These are phyloP conservation scores for Chaetomium strumarium DNA, from an alignment of 2,329 filamentous ascomycete genomes.

Conservation along the genomic window DNA sequence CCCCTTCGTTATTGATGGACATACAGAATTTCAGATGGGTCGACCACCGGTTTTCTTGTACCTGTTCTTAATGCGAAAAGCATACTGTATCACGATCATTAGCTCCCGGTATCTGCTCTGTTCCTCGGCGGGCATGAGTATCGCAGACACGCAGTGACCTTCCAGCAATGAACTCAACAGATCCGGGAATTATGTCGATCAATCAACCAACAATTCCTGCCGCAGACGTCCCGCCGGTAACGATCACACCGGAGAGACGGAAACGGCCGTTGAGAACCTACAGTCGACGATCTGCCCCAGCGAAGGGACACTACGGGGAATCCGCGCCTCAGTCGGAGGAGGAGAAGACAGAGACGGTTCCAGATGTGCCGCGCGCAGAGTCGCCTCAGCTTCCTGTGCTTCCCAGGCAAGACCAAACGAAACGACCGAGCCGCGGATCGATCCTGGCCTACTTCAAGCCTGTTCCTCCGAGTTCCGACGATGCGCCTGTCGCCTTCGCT, in stretches of 20 bases:
- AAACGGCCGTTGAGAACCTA: slow-evolving; percentile 35
- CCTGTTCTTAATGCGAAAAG: not conserved
- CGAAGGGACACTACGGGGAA: slow-evolving; percentile 13
- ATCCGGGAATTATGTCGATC: slow-evolving; percentile 6
- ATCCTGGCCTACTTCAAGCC: slow-evolving; percentile 28
- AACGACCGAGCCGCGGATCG: slow-evolving; percentile 18
- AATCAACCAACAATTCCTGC: not conserved
- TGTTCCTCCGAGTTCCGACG: slow-evolving; percentile 7
- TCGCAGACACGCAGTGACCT: not conserved
- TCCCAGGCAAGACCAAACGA: not conserved
- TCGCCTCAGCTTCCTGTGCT: slow-evolving; percentile 7
- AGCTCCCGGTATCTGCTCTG: not conserved
- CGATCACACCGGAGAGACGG: slow-evolving; percentile 4
- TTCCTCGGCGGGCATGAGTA: not conserved
- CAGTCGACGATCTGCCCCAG: slow-evolving; percentile 29
- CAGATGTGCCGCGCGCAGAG: not conserved
- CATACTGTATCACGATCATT: not conserved
- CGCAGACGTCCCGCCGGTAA: not conserved
- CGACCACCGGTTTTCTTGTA: not conserved
- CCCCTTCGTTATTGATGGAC: not conserved
- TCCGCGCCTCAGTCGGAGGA: not conserved
- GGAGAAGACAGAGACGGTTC: not conserved
- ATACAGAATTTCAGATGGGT: not conserved
- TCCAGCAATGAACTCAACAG: not conserved
- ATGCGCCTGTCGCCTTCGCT: slow-evolving; percentile 23